Base-by-base conservation (phyloP, 495 filamentous ascomycete species). In the Talaromyces trachyspermus region DNA sequence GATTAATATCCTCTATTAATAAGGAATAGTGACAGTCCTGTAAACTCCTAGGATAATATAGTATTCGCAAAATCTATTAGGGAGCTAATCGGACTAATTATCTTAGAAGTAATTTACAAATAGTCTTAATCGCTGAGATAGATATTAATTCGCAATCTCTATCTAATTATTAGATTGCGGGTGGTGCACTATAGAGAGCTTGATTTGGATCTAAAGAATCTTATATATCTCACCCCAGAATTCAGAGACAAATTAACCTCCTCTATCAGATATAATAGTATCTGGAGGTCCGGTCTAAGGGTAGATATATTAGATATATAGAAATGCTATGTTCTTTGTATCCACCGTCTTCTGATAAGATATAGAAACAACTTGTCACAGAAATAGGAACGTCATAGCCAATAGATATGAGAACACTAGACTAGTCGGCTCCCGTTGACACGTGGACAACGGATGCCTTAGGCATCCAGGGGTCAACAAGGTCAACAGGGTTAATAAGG, bases 131-230 rank as follows among this genome's bases (percentile, higher is more conserved):
- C 51, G 5, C 22, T 49, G 9, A n/a, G 40, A 38, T 5, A 53
- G 38, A 15, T 49, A 20, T 22, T 40, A 24, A 15, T 52, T 42
- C 3, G 15, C 6, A 1, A 44, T 29, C 33, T 56, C 46, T 2
- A 24, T 52, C 24, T 49, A 25, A 1, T 49, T 49, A 36, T 61
- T 46, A 3, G 53, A 55, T 23, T 55, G 27, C 3, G 48, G 43
- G 33, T 64, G 49, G 12, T 54, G 43, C 2, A 47, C 48, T 8
- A 54, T 61, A 4, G 46, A 61, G 2, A 62, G 45, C 19, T 50
- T 50, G n/a, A 43, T n/a, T n/a, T 50, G 15, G 11, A 60, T 49
- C 2, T 43, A 24, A 0, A 55, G 44, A 4, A 56, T 38, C n/a
- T 32, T 10, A 25, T 46, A 58, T 18, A 63, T 40, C 20, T 51